phyloP scores from a whole-genome alignment of 371 early-diverging fungal species.

The Chytridium lagenaria region DNA sequence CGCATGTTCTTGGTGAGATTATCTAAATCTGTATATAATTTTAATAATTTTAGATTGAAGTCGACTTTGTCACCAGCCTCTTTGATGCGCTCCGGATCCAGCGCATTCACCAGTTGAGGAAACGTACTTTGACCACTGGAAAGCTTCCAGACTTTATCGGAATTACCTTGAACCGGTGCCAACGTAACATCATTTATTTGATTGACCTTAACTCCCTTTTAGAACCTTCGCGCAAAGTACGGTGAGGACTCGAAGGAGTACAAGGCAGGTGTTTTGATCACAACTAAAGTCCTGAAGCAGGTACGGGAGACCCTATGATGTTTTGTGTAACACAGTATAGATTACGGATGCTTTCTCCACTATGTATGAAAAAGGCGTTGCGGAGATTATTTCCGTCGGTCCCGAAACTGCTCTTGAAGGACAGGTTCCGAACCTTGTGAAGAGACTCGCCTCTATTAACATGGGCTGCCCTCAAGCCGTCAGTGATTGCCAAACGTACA shows the following conservation, averaged over 20 bases:
- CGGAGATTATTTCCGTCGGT: slow-evolving; percentile 31
- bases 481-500: slow-evolving; percentile 35
- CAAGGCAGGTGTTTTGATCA: slow-evolving; percentile 13
- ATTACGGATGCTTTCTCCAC: neutral
- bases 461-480: slow-evolving; percentile 20
- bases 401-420: slow-evolving; percentile 17
- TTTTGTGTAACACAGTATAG: neutral
- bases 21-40: too few species aligned
- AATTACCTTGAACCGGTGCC: slow-evolving; percentile 18
- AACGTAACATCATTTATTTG: slow-evolving; percentile 2
- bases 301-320: neutral
- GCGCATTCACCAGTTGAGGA: slow-evolving; percentile 9
- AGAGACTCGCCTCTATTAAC: slow-evolving; percentile 29
- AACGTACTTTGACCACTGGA: neutral
- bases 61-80: slow-evolving; percentile 35
- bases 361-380: slow-evolving; percentile 1
- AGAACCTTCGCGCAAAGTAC: slow-evolving; percentile 25
- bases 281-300: slow-evolving; percentile 13
- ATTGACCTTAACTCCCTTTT: neutral
- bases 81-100: slow-evolving; percentile 35
- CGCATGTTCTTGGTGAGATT: slow-evolving; percentile 30
- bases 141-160: slow-evolving; percentile 17
- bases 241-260: slow-evolving; percentile 35
- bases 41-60: slow-evolving; percentile 33
- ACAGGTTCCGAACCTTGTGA: slow-evolving; percentile 8